Evolutionary conservation across 305 asterid genomes (phyloP).

Genomic region (Fraxinus paxiana): DNA sequence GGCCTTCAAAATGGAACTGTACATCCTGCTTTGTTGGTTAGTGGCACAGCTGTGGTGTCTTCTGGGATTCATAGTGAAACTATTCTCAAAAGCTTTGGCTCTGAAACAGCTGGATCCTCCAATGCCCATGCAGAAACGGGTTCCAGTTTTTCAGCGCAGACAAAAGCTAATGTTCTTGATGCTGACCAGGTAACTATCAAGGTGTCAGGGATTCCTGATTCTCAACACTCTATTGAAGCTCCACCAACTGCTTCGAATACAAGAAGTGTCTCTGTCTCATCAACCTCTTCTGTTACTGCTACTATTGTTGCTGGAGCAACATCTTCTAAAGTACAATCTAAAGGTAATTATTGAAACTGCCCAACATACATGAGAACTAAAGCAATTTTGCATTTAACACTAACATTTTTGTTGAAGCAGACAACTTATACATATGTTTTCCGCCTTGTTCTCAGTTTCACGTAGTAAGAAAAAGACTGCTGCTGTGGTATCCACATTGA

Average conservation of each 20-base stretch:
- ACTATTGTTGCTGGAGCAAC: slow-evolving; percentile 41
- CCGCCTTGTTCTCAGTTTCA: slow-evolving; percentile 38
- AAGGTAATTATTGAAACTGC: slow-evolving; percentile 46
- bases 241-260: slow-evolving; percentile 31
- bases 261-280: slow-evolving; percentile 34
- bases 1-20: slow-evolving; percentile 50
- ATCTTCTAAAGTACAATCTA: slow-evolving; percentile 56
- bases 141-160: slow-evolving; percentile 31
- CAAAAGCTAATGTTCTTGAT: slow-evolving; percentile 27
- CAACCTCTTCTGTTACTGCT: slow-evolving; percentile 41
- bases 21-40: slow-evolving; percentile 35
- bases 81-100: slow-evolving; percentile 24
- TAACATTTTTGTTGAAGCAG: slow-evolving; percentile 5
- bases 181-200: slow-evolving; percentile 23
- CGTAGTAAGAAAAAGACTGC: slow-evolving; percentile 70
- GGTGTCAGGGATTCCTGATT: slow-evolving; percentile 30
- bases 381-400: slow-evolving; percentile 18
- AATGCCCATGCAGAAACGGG: slow-evolving; percentile 30
- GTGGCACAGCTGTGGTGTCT: slow-evolving; percentile 34
- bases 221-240: slow-evolving; percentile 31
- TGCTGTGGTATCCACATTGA: slow-evolving; percentile 64
- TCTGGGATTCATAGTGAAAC: slow-evolving; percentile 35
- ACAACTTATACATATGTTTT: slow-evolving; percentile 22
- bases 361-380: slow-evolving; percentile 2
- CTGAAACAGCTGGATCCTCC: slow-evolving; percentile 32